Evolutionary conservation across 2,329 filamentous ascomycete genomes (phyloP), one percentile per base, ranked within the genome.

Genomic region (Thelonectria rubi): DNA sequence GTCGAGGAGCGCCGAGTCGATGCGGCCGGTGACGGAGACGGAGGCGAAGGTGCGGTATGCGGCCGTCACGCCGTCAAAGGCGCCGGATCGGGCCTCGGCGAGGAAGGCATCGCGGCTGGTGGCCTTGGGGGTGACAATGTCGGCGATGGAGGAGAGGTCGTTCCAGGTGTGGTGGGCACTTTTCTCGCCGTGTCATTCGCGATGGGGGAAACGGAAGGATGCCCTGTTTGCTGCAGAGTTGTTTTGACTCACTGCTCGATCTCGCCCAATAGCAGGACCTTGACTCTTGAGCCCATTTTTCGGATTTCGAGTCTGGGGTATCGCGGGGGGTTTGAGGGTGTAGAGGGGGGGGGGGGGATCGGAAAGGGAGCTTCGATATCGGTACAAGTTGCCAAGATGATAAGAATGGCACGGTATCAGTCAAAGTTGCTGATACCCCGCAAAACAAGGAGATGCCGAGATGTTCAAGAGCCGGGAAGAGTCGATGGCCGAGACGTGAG

Each of bases 41-140:
- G 88, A 91, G 46, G 76, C 76, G 69, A 93, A 92, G 14, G 91
- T 94, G 55, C 92, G 86, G 77, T 91, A 95, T 26, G 85, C 83
- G 39, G 85, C 88, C 18, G 84, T 72, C 32, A 88, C 84, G 63
- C 86, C 88, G 65, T 92, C 86, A n/a, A 93, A 81, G 32, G 81
- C 80, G 18, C 91, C 91, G 18, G 84, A 82, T 50, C 79, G 78
- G 74, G 86, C 89, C 78, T 94, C 90, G 49, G 85, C 74, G 54
- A 94, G 78, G 76, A 96, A 94, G 17, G 87, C 87, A 18, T 77
- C 74, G 56, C 91, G 87, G 74, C 82, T 86, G 18, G 79, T 87
- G 10, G 91, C 81, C 62, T 80, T 79, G 8, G 91, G 87, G 14
- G 78, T 77, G 42, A 94, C 69, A 45, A 94, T 76, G n/a, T 92